These are phyloP conservation scores for Annulohypoxylon bovei DNA, from an alignment of 495 filamentous ascomycete genomes.

Conservation along the genomic window DNA sequence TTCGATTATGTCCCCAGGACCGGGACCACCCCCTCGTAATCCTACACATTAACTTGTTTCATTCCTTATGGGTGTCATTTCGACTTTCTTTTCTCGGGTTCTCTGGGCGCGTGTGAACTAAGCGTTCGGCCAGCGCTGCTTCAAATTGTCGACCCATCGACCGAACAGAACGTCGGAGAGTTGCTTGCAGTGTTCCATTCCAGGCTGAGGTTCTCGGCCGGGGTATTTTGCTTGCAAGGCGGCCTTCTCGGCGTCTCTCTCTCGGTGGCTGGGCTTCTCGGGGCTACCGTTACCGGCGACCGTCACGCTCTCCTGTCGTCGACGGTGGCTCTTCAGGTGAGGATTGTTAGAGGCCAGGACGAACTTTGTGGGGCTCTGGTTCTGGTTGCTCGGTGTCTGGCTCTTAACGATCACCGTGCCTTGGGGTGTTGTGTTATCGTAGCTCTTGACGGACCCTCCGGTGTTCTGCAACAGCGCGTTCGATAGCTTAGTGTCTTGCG, in stretches of 20 bases:
- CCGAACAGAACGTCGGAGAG: constrained; percentile 89
- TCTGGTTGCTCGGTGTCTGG: constrained; percentile 28
- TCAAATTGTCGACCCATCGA: constrained; percentile 87
- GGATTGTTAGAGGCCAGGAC: constrained; percentile 85
- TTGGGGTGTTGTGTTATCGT: constrained; percentile 48
- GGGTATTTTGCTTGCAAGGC: constrained; percentile 59
- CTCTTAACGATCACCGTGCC: constrained; percentile 61
- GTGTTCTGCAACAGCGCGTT: constrained; percentile 47
- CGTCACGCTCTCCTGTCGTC: constrained; percentile 70
- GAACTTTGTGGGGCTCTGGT: constrained; percentile 58
- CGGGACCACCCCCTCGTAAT: background rate
- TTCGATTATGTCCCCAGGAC: constrained; percentile 5
- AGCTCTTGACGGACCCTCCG: constrained; percentile 22
- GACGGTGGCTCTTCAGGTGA: constrained; percentile 79
- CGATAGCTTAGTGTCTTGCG: constrained; percentile 55
- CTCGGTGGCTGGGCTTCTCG: constrained; percentile 30
- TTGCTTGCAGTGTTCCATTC: constrained; percentile 92
- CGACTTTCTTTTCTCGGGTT: constrained; percentile 38
- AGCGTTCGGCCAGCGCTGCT: constrained; percentile 74
- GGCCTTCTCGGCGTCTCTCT: constrained; percentile 58
- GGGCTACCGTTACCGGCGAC: constrained; percentile 39
- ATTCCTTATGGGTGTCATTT: background rate
- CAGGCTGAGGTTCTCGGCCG: constrained; percentile 63
- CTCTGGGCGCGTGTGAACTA: background rate
- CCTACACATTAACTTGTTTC: constrained; percentile 22